Evolutionary conservation across 192 early-diverging fungal genomes (phyloP), one percentile per base, ranked within the genome.

Genomic region (Mortierella alpina): DNA sequence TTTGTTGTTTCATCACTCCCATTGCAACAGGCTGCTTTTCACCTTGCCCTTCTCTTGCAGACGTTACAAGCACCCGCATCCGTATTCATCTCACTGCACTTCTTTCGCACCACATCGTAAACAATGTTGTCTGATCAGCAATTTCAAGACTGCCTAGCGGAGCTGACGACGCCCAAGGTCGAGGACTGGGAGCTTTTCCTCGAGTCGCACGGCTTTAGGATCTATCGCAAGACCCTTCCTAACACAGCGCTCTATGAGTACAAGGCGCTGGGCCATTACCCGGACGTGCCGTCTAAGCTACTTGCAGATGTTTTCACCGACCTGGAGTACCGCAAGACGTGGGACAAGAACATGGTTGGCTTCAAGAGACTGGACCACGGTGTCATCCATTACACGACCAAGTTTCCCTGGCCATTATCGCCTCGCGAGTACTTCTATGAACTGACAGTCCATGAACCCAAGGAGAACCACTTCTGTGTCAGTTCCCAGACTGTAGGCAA

Each of bases 311-410:
- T 88, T 50, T 88, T 86, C 51, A 76, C 84, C 8, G 87, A 88
- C 72, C 76, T 86, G 9, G 82, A 84, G 54, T 86, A 85, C 68
- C 86, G 87, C 51, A 85, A 78, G 68, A 82, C 59, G 47, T 88
- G 87, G 87, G 87, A 88, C 63, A 84, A 83, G 64, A 85, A 88
- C 63, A 88, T 88, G 87, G 73, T 85, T 39, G 68, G 73, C 7
- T 86, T 70, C 53, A 70, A 73, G 22, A 51, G 53, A 5, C 63
- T 87, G 11, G 84, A 83, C 10, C 80, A 82, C 51, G 71, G 61
- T 44, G 69, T 70, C 46, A 83, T 85, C 57, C 76, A 75, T 47
- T 86, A 83, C 69, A 72, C 77, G n/a, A 80, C 82, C 62, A 88
- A 86, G 63, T 86, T 85, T 45, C 87, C 87, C 23, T 88, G 85